Percentiles rank a stretch among this genome's conserved stretches.
phyloP scores from a whole-genome alignment of 2,329 filamentous ascomycete genomes.

The Aspergillus quadricinctus region DNA sequence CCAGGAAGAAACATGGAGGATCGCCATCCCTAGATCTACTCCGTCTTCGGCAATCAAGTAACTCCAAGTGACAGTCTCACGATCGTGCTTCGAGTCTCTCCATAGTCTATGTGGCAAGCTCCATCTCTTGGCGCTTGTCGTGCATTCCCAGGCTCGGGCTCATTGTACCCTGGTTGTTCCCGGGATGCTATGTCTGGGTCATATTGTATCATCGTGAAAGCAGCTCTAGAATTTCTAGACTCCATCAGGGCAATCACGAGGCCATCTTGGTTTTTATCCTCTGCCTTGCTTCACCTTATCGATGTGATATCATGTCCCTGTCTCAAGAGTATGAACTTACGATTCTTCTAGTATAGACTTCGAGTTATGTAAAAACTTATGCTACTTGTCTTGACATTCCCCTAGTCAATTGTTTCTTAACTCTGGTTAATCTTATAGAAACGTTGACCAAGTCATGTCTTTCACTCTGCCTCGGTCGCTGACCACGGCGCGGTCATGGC shows the following conservation, averaged over 20 bases:
- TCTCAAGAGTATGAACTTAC: neutral
- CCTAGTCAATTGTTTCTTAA: neutral
- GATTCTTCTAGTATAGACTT: neutral
- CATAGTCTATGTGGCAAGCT: slow-evolving; percentile 16
- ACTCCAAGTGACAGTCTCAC: slow-evolving; percentile 5
- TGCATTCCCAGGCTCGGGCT: slow-evolving; percentile 5
- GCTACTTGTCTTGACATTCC: neutral
- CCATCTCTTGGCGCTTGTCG: slow-evolving; percentile 2
- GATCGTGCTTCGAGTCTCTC: slow-evolving; percentile 2
- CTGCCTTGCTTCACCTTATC: neutral
- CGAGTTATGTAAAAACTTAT: neutral
- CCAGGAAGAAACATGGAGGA: slow-evolving; percentile 7
- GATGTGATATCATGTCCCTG: neutral
- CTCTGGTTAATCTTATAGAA: slow-evolving; percentile 1
- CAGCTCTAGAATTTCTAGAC: slow-evolving; percentile 15
- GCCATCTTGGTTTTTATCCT: slow-evolving; percentile 14
- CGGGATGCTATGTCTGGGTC: slow-evolving; percentile 17
- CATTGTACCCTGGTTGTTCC: slow-evolving; percentile 22
- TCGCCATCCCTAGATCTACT: slow-evolving; percentile 17
- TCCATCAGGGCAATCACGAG: slow-evolving; percentile 23
- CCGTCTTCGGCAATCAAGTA: slow-evolving; percentile 12
- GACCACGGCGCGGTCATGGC: slow-evolving; percentile 9
- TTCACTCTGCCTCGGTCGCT: slow-evolving; percentile 14
- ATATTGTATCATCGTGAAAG: slow-evolving; percentile 24
- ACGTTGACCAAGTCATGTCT: slow-evolving; percentile 11